phyloP scores from a whole-genome alignment of 2,329 filamentous ascomycete species.

The Trichoderma guizhouense region DNA sequence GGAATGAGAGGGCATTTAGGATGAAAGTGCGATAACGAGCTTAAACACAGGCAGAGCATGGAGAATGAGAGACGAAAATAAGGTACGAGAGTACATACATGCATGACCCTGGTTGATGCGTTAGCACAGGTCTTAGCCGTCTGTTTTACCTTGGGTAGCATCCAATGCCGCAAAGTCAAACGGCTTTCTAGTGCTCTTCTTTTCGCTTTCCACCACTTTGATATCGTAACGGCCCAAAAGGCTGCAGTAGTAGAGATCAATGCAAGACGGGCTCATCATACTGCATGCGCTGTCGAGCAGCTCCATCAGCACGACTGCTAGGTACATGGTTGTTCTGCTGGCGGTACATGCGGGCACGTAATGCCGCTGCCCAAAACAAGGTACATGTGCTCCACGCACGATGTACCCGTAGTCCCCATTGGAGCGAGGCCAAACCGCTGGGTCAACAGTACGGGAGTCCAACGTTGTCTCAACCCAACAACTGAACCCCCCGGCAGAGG shows the following conservation, averaged over 20 bases:
- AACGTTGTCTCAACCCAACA: neutral
- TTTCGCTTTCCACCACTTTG: neutral
- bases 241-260: neutral
- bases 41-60: neutral
- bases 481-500: neutral
- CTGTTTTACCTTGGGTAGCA: slow-evolving; percentile 2
- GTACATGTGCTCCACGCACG: neutral
- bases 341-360: neutral
- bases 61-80: neutral
- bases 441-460: neutral
- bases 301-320: neutral
- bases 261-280: neutral
- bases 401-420: neutral
- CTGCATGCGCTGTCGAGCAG: neutral
- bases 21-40: neutral
- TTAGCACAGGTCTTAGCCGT: neutral
- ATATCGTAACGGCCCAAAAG: neutral
- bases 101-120: slow-evolving; percentile 8
- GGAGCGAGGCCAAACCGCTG: neutral
- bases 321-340: neutral
- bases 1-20: neutral
- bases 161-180: neutral
- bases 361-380: neutral
- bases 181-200: slow-evolving; percentile 13
- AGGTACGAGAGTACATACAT: neutral